phyloP scores from a whole-genome alignment of 148 eudicot species.

The Silene latifolia region DNA sequence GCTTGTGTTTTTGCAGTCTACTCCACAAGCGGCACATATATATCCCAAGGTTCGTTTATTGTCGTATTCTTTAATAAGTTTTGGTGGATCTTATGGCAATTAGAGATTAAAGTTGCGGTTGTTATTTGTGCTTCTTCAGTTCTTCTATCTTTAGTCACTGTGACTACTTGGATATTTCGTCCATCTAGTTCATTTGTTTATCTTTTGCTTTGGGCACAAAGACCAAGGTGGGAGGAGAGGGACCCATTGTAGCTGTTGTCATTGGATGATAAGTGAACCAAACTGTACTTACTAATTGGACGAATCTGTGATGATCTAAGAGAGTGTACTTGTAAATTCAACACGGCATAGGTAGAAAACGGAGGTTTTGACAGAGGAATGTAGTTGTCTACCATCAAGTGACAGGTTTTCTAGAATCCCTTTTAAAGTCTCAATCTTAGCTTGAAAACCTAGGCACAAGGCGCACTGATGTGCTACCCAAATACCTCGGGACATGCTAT shows the following conservation, averaged over 20 bases:
- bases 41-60: conserved; percentile 58
- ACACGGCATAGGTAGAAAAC: not conserved
- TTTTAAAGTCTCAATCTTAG: not conserved
- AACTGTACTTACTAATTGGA: too few relatives aligned
- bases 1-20: conserved; percentile 68
- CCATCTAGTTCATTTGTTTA: too few relatives aligned
- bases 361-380: not conserved
- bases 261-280: too few relatives aligned
- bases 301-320: not conserved
- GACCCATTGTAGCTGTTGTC: too few relatives aligned
- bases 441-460: not conserved
- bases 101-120: not conserved
- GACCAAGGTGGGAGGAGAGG: too few relatives aligned
- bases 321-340: not conserved
- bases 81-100: not conserved
- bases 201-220: too few relatives aligned
- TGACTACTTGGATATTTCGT: too few relatives aligned
- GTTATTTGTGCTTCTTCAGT: not conserved
- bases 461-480: not conserved
- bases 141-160: not conserved
- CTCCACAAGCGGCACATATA: conserved; percentile 68
- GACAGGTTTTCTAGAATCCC: not conserved
- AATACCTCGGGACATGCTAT: too few relatives aligned
- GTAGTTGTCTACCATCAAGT: not conserved
- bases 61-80: not conserved